A percentile compares a stretch with the other conserved stretches of the same genome.
Evolutionary conservation across 345 rosid species (phyloP).

Genomic region (Eutrema yunnanense): DNA sequence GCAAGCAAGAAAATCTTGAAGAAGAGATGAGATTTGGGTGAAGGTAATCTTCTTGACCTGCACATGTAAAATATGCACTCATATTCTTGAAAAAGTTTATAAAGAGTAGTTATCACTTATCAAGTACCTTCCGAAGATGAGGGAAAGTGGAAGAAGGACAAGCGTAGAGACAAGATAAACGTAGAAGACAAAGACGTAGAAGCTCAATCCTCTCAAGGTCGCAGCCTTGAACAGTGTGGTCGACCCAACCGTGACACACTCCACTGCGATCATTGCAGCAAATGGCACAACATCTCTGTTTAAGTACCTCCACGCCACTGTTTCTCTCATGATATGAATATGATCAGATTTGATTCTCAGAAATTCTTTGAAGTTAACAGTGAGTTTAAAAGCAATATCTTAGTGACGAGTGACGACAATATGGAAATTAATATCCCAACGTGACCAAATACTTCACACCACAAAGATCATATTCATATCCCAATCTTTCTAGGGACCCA

Average conservation of each 20-base stretch:
- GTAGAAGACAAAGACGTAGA: conserved; percentile 43
- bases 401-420: too few relatives aligned
- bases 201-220: conserved; percentile 47
- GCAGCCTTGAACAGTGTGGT: conserved; percentile 40
- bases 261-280: not conserved
- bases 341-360: too few relatives aligned
- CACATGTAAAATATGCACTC: not conserved
- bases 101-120: not conserved
- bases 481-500: too few relatives aligned
- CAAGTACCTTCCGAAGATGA: conserved; percentile 20
- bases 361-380: too few relatives aligned
- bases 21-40: conserved; percentile 14
- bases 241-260: conserved; percentile 25
- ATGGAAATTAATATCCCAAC: too few relatives aligned
- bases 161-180: conserved; percentile 40
- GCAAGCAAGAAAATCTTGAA: conserved; percentile 23
- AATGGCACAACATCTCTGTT: too few relatives aligned
- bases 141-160: conserved; percentile 35
- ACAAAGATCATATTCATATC: too few relatives aligned
- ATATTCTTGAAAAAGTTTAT: not conserved
- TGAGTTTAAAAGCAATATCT: too few relatives aligned
- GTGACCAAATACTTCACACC: too few relatives aligned
- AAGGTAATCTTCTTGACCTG: conserved; percentile 24
- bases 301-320: conserved; percentile 3
- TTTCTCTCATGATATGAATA: not conserved